Base-by-base conservation (phyloP, 2,329 filamentous ascomycete genomes). In the Dothiorella sarmentorum region DNA sequence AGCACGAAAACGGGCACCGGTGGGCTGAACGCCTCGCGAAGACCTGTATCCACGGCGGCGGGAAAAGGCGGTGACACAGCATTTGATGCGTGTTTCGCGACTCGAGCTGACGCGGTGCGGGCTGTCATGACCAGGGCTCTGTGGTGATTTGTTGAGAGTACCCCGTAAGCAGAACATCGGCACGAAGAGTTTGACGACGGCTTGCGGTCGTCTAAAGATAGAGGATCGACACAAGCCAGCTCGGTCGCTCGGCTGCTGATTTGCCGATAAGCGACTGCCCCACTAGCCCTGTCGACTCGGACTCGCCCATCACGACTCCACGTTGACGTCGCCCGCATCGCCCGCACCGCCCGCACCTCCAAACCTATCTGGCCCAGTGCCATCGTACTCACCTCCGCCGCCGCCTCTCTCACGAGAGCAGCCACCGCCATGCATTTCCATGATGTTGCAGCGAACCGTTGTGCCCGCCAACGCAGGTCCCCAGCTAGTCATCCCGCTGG, bases 171-270 rank as follows among this genome's bases (percentile, higher is more conserved):
- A 38, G 24, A 11, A 15, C 33, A 15, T 22, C 22, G 29, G 45
- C 26, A 20, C 47, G 20, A 35, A 53, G 35, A 53, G 49, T 53
- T 53, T 40, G 49, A n/a, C 49, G 47, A 38, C 26, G 49, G 40
- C 31, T 27, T 53, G 49, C 49, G 49, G 49, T 38, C 15, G 47
- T 53, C 49, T 53, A 53, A 53, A 53, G 33, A 53, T 53, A 53
- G 47, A 18, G 29, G 27, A 35, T 35, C 45, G 22, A 9, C 29
- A 13, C 29, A 31, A 31, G 29, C 29, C 29, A 31, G 10, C 29
- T 31, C 29, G 11, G 35, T 40, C 20, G 35, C 15, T 26, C 31
- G 20, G 31, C 4, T 7, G 1, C 26, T 29, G 17, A 49, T 49
- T 49, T 27, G 44, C 27, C 20, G 22, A 9, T 15, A 15, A 7